Percentiles rank a stretch among this genome's conserved stretches.
phyloP scores from a whole-genome alignment of 495 filamentous ascomycete genomes.

The Aspergillus incahuasiensis region DNA sequence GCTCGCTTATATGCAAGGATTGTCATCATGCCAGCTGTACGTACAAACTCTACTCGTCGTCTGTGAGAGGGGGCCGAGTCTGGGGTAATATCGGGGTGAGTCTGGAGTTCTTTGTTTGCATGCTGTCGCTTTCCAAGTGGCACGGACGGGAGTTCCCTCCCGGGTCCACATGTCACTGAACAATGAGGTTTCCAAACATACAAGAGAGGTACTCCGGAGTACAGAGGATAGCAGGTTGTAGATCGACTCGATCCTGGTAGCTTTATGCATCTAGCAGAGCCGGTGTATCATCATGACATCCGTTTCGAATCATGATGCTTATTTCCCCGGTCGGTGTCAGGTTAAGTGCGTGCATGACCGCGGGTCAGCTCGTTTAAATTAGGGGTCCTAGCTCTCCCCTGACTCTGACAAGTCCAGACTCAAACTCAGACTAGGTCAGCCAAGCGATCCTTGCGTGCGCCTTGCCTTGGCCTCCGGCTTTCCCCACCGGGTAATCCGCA shows the following conservation, averaged over 20 bases:
- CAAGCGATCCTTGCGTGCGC: background rate
- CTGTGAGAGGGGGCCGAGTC: background rate
- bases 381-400: constrained; percentile 13
- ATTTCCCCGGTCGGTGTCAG: constrained; percentile 1
- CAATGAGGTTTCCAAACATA: background rate
- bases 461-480: constrained; percentile 9
- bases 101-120: background rate
- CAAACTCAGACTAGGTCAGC: background rate
- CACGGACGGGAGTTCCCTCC: constrained; percentile 3
- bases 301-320: background rate
- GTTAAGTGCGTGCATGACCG: background rate
- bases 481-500: constrained; percentile 16
- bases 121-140: background rate
- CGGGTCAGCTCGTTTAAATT: background rate
- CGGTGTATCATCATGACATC: background rate
- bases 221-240: background rate
- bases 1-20: constrained; percentile 9
- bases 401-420: background rate
- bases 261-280: background rate
- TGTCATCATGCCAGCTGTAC: background rate
- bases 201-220: background rate
- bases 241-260: background rate
- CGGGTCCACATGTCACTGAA: background rate
- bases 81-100: background rate
- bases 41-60: background rate